Evolutionary conservation across 805 yeast genomes (phyloP), one percentile per base, ranked within the genome.

Genomic region (Kodamaea nitidulidarum): DNA sequence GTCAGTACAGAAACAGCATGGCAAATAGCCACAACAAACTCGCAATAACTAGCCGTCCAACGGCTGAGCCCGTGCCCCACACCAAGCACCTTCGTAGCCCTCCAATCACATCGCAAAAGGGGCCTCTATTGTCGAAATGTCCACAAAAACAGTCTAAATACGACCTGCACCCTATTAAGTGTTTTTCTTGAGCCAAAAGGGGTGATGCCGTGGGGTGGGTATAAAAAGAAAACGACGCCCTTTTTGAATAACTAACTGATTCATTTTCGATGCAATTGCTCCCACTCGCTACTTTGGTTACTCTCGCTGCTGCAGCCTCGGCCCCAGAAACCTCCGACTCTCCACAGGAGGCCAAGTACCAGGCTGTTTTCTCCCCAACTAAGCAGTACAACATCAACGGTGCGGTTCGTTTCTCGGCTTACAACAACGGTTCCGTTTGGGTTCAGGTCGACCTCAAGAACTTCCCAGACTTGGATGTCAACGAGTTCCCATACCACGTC

Each of bases 401-500:
- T 27, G 27, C 46, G 6, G 60, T 67, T 30, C 41, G 43, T 14
- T 67, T 67, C 41, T 42, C 54, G 17, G 46, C 61, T 12, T 51
- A 58, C 24, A 22, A 45, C 21, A 56, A 63, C 42, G 71, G 71
- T 9, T 41, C 62, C 7, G 66, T 66, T 12, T 42, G 43, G 26
- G 65, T 67, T 7, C 40, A 45, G 16, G 66, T 65, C n/a, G 54
- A 63, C 36, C 36, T 67, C 24, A 28, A 46, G 8, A 58, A 55
- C 20, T 60, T 67, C 47, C 72, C 71, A 8, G 35, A 28, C 25
- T 24, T 44, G 11, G 20, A 44, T 3, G 68, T 68, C 16, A 70
- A 70, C 12, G 69, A 70, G 18, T 67, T 65, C 57, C 40, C 52
- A 27, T 67, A 67, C 58, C 70, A 65, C 47, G 55, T 67, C 41